phyloP scores from a whole-genome alignment of 192 early-diverging fungal species.

The Podochytrium sp. region DNA sequence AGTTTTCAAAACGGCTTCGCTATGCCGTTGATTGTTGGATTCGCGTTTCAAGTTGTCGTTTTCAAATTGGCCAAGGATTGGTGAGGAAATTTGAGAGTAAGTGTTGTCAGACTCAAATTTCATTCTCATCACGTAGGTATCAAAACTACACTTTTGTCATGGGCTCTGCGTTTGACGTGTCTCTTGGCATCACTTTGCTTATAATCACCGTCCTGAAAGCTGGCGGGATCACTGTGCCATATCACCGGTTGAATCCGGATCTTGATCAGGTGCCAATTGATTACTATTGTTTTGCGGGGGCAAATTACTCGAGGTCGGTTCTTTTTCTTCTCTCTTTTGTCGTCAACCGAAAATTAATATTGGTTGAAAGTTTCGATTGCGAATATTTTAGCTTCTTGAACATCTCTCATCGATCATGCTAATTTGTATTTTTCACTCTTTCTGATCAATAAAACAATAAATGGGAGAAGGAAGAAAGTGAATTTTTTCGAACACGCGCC shows the following conservation, averaged over 20 bases:
- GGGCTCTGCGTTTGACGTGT: slow-evolving; percentile 5
- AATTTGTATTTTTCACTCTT: too few species aligned
- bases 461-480: too few species aligned
- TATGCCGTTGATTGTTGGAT: background rate
- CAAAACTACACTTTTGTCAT: slow-evolving; percentile 16
- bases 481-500: too few species aligned
- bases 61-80: background rate
- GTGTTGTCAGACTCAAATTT: too few species aligned
- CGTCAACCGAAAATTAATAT: too few species aligned
- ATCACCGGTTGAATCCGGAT: background rate
- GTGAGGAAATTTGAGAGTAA: too few species aligned
- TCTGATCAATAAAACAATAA: too few species aligned
- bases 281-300: slow-evolving; percentile 12
- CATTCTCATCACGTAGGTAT: too few species aligned
- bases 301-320: background rate
- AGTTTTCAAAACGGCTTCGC: background rate
- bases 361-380: too few species aligned
- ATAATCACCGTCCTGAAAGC: background rate
- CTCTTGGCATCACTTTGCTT: background rate
- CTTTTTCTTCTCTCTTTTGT: too few species aligned
- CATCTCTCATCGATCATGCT: too few species aligned
- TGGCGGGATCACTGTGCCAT: background rate
- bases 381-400: too few species aligned
- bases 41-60: background rate
- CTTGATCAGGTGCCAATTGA: background rate